Base-by-base conservation (phyloP, 352 stramenopile genomes). In the Pythium brassicae region DNA sequence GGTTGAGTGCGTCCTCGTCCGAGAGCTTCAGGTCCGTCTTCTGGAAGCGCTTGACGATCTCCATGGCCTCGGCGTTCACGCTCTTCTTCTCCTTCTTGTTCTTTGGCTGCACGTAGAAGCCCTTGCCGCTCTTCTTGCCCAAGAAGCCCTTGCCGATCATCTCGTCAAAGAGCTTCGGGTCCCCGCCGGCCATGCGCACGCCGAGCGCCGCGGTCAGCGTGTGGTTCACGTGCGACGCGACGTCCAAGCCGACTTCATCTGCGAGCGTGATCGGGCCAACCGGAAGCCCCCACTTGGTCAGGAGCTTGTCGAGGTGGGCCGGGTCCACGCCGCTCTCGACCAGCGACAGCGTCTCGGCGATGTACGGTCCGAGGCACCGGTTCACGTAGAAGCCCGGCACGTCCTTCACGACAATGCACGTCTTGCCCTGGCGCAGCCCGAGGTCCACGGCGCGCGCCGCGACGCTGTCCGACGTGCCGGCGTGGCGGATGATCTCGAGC, bases 321-420 rank as follows among this genome's bases (percentile, higher is more conserved):
- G 97, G 82, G 17, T 83, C 72, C 25, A 98, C 95, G 57, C 96
- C 97, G 65, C 92, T 88, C 45, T 88, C 78, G 3, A 98, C 76
- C 10, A 98, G 68, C n/a, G 90, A 84, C n/a, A 95, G 79, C 25
- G 92, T 89, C 72, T 96, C 81, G 26, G 84, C 82, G 53, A 96
- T 89, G 68, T 98, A 98, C 20, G 97, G 97, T 25, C 94, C 96
- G 35, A 99, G 82, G 71, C 94, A 98, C 26, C 97, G 86, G 80
- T 99, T 99, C 32, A 99, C 97, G 68, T 99, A 99, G 69, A 99
- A 99, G 42, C 97, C 97, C n/a, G 97, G 96, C 1, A 99, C 96
- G 73, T 99, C 97, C 78, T 99, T 99, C 46, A 99, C 96, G 46
- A 98, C 86, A 34, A 99, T 98, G 59, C 87, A 96, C 8, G 96